phyloP scores from a whole-genome alignment of 2,329 filamentous ascomycete species.

The Xylaria polymorpha region DNA sequence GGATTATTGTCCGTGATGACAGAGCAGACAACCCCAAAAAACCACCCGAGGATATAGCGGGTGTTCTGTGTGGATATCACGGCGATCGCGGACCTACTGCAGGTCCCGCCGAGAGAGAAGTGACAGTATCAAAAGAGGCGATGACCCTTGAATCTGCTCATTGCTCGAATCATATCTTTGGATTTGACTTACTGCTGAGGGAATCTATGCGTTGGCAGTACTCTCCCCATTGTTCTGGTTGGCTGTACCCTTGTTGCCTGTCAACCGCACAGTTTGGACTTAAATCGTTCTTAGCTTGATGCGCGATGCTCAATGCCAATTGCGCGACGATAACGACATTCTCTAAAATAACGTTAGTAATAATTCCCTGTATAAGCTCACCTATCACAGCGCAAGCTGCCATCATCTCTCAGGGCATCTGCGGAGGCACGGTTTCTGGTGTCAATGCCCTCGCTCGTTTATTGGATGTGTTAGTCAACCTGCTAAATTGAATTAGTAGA shows the following conservation, averaged over 20 bases:
- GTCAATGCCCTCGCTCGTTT: slow-evolving; percentile 5
- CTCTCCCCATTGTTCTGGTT: background rate
- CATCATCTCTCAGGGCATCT: background rate
- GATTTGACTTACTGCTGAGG: background rate
- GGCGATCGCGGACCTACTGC: slow-evolving; percentile 33
- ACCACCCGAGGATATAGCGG: slow-evolving; percentile 25
- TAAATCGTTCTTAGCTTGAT: background rate
- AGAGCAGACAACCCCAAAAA: background rate
- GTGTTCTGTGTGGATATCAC: slow-evolving; percentile 26
- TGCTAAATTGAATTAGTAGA: slow-evolving; percentile 22
- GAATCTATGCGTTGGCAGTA: background rate
- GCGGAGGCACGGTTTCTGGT: background rate
- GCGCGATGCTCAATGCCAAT: background rate
- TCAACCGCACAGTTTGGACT: background rate
- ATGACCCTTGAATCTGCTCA: slow-evolving; percentile 22
- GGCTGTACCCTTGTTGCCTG: slow-evolving; percentile 5
- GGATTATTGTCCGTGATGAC: slow-evolving; percentile 25
- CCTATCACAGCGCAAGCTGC: slow-evolving; percentile 21
- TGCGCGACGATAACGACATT: background rate
- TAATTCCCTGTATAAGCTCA: background rate
- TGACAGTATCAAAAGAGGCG: slow-evolving; percentile 12
- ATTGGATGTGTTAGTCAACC: slow-evolving; percentile 14
- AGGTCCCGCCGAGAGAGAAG: slow-evolving; percentile 22
- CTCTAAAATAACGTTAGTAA: slow-evolving; percentile 4
- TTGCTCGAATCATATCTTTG: slow-evolving; percentile 16